Evolutionary conservation across 495 filamentous ascomycete genomes (phyloP).

Genomic region (Usnea hakonensis): DNA sequence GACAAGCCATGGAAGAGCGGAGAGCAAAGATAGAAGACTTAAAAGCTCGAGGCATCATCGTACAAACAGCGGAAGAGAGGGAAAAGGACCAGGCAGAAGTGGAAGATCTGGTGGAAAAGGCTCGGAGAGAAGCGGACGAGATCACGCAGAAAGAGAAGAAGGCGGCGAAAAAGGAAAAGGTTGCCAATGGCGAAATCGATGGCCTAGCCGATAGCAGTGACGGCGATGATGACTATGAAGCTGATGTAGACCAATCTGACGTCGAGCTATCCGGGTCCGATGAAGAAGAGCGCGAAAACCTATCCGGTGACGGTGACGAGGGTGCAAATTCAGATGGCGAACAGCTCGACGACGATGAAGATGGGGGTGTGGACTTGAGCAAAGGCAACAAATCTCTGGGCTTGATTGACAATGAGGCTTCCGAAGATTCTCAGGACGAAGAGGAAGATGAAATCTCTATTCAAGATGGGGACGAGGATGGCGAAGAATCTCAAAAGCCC

Average conservation of each 20-base stretch:
- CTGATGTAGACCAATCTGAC: constrained; percentile 43
- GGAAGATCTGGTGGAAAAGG: constrained; percentile 80
- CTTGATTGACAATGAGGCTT: constrained; percentile 25
- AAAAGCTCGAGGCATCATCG: constrained; percentile 64
- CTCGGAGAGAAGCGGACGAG: constrained; percentile 68
- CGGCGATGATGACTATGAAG: constrained; percentile 59
- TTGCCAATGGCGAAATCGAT: constrained; percentile 39
- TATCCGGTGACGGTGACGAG: constrained; percentile 30
- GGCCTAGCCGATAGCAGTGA: constrained; percentile 44
- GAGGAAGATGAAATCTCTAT: constrained; percentile 36
- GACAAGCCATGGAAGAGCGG: constrained; percentile 74
- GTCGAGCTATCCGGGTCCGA: constrained; percentile 49
- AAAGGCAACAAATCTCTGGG: constrained; percentile 35
- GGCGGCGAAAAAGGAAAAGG: constrained; percentile 54
- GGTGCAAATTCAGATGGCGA: constrained; percentile 32
- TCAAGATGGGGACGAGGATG: constrained; percentile 35
- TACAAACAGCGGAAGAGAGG: constrained; percentile 83
- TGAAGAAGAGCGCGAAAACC: constrained; percentile 28
- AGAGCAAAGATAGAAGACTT: constrained; percentile 70
- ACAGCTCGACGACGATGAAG: constrained; percentile 38
- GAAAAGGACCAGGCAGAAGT: constrained; percentile 70
- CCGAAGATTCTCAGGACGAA: constrained; percentile 35
- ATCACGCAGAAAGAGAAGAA: constrained; percentile 70
- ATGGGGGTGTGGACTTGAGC: constrained; percentile 34
- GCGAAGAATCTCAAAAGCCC: constrained; percentile 26